Evolutionary conservation across 257 asterid species (phyloP).

Genomic region (Ophiorrhiza pumila): DNA sequence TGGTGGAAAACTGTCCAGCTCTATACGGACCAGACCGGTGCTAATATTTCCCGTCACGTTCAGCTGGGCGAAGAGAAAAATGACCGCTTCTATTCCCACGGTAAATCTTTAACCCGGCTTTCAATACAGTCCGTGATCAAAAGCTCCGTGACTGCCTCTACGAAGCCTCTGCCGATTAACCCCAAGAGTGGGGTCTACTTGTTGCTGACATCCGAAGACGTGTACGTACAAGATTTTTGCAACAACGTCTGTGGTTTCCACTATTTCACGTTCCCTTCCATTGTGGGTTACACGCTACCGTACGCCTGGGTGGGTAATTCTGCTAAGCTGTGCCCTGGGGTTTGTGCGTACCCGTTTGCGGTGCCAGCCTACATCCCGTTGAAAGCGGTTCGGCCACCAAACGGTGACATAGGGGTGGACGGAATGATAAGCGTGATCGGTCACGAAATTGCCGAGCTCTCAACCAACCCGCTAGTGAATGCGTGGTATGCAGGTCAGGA

Average conservation of each 20-base stretch:
- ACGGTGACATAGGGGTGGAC: slow-evolving; percentile 78
- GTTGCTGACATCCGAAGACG: slow-evolving; percentile 70
- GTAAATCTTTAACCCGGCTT: slow-evolving; percentile 63
- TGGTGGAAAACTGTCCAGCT: slow-evolving; percentile 86
- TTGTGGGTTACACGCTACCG: slow-evolving; percentile 87
- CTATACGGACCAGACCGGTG: slow-evolving; percentile 77
- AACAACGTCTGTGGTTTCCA: slow-evolving; percentile 73
- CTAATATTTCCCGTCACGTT: slow-evolving; percentile 53
- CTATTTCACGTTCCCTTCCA: slow-evolving; percentile 82
- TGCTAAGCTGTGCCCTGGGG: slow-evolving; percentile 62
- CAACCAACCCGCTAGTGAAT: slow-evolving; percentile 71
- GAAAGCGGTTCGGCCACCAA: slow-evolving; percentile 60
- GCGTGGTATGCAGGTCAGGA: slow-evolving; percentile 94
- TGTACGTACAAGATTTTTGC: slow-evolving; percentile 72
- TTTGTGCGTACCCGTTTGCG: slow-evolving; percentile 79
- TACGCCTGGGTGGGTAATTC: slow-evolving; percentile 97
- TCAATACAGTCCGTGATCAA: slow-evolving; percentile 67
- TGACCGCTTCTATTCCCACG: slow-evolving; percentile 63
- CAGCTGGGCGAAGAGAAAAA: slow-evolving; percentile 59
- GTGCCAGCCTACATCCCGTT: slow-evolving; percentile 66
- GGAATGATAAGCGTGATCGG: slow-evolving; percentile 90
- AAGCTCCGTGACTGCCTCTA: slow-evolving; percentile 53
- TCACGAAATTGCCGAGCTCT: slow-evolving; percentile 80
- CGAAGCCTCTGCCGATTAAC: slow-evolving; percentile 71
- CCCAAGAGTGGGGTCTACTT: slow-evolving; percentile 70